Conservation (phyloP, 345 rosid species). For the Populus simonii region DNA sequence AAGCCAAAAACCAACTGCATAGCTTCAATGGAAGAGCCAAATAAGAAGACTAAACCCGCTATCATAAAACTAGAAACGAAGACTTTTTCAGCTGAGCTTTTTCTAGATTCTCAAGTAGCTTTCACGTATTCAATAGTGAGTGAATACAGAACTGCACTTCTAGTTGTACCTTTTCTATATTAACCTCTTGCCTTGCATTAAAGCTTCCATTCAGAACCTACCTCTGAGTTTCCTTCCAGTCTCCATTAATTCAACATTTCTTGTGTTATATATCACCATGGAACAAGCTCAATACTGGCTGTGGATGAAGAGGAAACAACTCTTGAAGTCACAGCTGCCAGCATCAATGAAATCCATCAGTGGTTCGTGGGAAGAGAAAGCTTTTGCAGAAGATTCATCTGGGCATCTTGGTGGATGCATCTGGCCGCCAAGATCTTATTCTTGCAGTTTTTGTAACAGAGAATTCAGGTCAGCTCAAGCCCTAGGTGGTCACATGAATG, state of each 20-base stretch:
- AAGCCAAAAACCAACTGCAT: constrained; percentile 33
- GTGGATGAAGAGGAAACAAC: constrained; percentile 34
- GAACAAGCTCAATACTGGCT: constrained; percentile 42
- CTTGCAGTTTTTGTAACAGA: constrained; percentile 79
- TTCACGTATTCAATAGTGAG: constrained; percentile 25
- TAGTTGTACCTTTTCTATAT: constrained; percentile 6
- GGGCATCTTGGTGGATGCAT: constrained; percentile 46
- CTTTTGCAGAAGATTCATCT: constrained; percentile 73
- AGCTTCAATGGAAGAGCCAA: constrained; percentile 47
- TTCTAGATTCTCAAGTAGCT: constrained; percentile 32
- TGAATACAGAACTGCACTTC: constrained; percentile 11
- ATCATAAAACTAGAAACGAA: constrained; percentile 21
- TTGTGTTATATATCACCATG: constrained; percentile 11
- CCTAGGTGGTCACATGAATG: constrained; percentile 93
- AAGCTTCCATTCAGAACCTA: not conserved
- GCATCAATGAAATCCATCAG: constrained; percentile 13
- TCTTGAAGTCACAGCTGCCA: constrained; percentile 17
- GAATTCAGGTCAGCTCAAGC: constrained; percentile 92
- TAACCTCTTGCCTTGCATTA: not conserved
- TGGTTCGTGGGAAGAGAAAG: constrained; percentile 79
- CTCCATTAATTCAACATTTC: not conserved
- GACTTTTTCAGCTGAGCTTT: constrained; percentile 38
- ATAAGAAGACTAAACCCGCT: constrained; percentile 9
- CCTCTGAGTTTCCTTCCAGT: not conserved
- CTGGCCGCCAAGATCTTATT: constrained; percentile 95